Evolutionary conservation across 257 asterid genomes (phyloP), one percentile per base, ranked within the genome.

Genomic region (Prunella vulgaris): DNA sequence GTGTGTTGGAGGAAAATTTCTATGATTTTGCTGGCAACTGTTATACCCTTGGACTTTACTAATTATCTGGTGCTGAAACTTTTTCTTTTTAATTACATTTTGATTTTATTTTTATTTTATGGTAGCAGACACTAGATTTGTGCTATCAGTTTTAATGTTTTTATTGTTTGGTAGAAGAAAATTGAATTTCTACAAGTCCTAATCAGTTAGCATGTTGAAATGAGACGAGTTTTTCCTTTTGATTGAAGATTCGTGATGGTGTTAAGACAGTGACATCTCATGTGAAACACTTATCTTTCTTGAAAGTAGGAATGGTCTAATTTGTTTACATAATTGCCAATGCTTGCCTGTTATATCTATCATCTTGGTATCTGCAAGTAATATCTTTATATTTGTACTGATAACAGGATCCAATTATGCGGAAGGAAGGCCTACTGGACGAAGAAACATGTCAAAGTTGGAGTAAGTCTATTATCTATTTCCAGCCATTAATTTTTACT

Each of bases 401-500:
- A 59, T 77, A 53, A 10, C 89, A 89, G 95, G 82, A 69, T 51
- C 76, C 57, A 60, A 40, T 52, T 77, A 44, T 73, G 80, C 65
- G 32, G 70, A 74, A 75, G 73, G 17, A 22, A 73, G 68, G 57
- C 65, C 53, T 12, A 40, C 64, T 58, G 77, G 72, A 57, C 69
- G 70, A 44, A 62, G 68, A 68, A 62, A 7, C 74, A 62, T 28
- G 67, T 27, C 72, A 33, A 76, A 72, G 65, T 64, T 81, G 32
- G 82, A 79, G 97, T 87, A 87, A 83, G 96, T 82, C 53, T 70
- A 14, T 33, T 64, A 56, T 52, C 35, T 51, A 21, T 54, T 61
- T 38, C 66, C 3, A 57, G 15, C 33, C 10, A 30, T n/a, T 59
- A 7, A 4, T 28, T 54, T 18, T 44, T 24, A 37, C 32, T n/a